Percentiles rank a stretch among this genome's conserved stretches.
phyloP scores from a whole-genome alignment of 2,329 filamentous ascomycete genomes.

The Cyphellophora attinorum region DNA sequence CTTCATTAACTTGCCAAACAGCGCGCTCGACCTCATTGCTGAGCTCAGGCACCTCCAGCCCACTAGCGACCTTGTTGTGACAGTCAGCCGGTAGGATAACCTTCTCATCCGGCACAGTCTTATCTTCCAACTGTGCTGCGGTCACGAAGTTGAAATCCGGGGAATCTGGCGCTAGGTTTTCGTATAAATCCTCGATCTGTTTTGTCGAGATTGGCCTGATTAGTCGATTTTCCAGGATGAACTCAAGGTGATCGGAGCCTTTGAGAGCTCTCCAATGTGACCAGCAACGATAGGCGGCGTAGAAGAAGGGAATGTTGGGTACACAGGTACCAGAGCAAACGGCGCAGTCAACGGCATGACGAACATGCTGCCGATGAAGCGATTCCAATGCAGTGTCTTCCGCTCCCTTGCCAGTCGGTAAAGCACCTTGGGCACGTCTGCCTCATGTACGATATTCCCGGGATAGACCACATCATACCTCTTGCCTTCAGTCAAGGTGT shows the following conservation, averaged over 20 bases:
- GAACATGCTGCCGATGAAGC: conserved; percentile 69
- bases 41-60: conserved; percentile 59
- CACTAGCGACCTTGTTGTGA: conserved; percentile 49
- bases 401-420: conserved; percentile 67
- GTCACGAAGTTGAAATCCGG: conserved; percentile 23
- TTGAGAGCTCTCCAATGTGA: conserved; percentile 80
- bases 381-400: conserved; percentile 64
- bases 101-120: conserved; percentile 28
- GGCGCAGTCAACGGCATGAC: conserved; percentile 78
- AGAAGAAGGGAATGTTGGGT: conserved; percentile 95
- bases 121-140: conserved; percentile 26
- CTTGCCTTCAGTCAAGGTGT: conserved; percentile 53
- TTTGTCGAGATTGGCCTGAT: conserved; percentile 57
- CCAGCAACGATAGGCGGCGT: conserved; percentile 80
- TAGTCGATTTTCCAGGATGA: conserved; percentile 65
- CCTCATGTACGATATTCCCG: conserved; percentile 53
- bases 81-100: conserved; percentile 37
- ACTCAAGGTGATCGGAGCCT: conserved; percentile 77
- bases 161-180: conserved; percentile 28
- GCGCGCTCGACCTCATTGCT: conserved; percentile 65
- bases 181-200: conserved; percentile 67
- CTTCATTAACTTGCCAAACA: conserved; percentile 57
- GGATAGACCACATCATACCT: conserved; percentile 72
- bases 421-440: conserved; percentile 57
- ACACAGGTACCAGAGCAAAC: conserved; percentile 78